Percentiles rank a stretch among this genome's conserved stretches.
phyloP scores from a whole-genome alignment of 2,329 filamentous ascomycete genomes.

The Exophiala lecanii-corni region DNA sequence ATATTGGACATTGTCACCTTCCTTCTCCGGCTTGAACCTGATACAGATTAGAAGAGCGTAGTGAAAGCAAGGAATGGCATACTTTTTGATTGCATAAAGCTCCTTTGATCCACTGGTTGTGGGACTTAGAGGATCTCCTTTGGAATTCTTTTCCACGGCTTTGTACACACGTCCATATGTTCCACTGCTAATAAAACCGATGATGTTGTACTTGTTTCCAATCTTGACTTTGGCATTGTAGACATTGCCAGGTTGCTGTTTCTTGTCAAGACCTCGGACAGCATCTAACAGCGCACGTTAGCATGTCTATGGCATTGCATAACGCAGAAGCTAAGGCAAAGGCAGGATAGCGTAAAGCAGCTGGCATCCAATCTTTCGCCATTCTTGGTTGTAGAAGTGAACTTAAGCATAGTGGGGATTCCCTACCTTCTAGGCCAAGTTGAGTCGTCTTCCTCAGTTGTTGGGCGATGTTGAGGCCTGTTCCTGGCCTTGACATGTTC shows the following conservation, averaged over 20 bases:
- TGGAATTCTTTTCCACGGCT: conserved; percentile 69
- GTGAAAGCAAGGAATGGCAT: conserved; percentile 26
- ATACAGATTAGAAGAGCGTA: conserved; percentile 16
- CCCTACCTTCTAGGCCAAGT: conserved; percentile 18
- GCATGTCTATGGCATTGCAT: not conserved
- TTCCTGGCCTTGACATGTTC: conserved; percentile 20
- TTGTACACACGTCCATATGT: conserved; percentile 99
- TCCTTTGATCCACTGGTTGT: conserved; percentile 42
- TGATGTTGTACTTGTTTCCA: conserved; percentile 83
- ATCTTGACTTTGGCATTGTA: conserved; percentile 76
- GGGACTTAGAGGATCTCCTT: conserved; percentile 34
- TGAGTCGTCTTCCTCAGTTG: conserved; percentile 21
- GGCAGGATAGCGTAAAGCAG: not conserved
- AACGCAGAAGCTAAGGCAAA: no score
- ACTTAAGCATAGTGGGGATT: not conserved
- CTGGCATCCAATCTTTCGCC: no score
- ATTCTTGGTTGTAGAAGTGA: no score
- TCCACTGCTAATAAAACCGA: conserved; percentile 96
- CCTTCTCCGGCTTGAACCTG: conserved; percentile 93
- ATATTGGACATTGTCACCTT: conserved; percentile 90
- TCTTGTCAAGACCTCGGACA: conserved; percentile 26
- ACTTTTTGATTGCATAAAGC: conserved; percentile 98
- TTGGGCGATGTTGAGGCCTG: conserved; percentile 23
- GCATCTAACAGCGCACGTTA: conserved; percentile 6
- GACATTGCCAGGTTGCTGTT: conserved; percentile 43